Evolutionary conservation across 1,284 basidiomycete species (phyloP).

Genomic region (Papiliotrema laurentii): DNA sequence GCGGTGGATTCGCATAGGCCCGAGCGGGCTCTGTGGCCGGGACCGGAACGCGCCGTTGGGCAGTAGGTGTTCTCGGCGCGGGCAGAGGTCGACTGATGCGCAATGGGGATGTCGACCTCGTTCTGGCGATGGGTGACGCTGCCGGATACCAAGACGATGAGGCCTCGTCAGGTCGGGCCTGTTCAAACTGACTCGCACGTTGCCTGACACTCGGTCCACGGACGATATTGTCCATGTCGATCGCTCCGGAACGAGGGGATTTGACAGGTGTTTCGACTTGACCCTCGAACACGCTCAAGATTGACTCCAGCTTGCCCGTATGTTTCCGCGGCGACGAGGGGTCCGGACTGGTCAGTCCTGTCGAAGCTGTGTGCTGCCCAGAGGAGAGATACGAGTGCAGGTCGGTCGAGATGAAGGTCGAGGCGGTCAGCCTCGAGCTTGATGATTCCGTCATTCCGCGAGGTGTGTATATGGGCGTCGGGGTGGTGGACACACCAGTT

Average conservation of each 20-base stretch:
- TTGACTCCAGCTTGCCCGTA: conserved; percentile 15
- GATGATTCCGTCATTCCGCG: too few species aligned
- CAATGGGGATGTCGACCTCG: conserved; percentile 24
- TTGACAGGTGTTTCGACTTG: conserved; percentile 1
- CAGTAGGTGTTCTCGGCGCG: conserved; percentile 8
- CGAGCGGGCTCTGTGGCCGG: conserved; percentile 21
- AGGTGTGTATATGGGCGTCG: too few species aligned
- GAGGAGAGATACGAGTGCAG: conserved; percentile 14
- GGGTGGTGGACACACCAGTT: too few species aligned
- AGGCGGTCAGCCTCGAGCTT: conserved; percentile 14
- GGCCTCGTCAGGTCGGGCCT: conserved; percentile 12
- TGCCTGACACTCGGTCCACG: conserved; percentile 23
- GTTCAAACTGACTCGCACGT: conserved; percentile 25
- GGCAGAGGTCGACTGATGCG: conserved; percentile 8
- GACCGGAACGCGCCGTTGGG: conserved; percentile 15
- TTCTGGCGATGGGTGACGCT: conserved; percentile 2
- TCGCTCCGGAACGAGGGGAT: too few species aligned
- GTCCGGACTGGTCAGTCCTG: conserved; percentile 29
- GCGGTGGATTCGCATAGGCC: conserved; percentile 5
- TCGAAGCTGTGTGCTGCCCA: conserved; percentile 12
- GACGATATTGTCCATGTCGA: conserved; percentile 6
- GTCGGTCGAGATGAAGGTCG: conserved; percentile 21
- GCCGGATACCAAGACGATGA: conserved; percentile 8
- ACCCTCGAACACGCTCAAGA: conserved; percentile 16
- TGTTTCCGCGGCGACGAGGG: conserved; percentile 15